A percentile compares a stretch with the other conserved stretches of the same genome.
Conservation (phyloP, 768 basidiomycete species). For the Postia placenta region DNA sequence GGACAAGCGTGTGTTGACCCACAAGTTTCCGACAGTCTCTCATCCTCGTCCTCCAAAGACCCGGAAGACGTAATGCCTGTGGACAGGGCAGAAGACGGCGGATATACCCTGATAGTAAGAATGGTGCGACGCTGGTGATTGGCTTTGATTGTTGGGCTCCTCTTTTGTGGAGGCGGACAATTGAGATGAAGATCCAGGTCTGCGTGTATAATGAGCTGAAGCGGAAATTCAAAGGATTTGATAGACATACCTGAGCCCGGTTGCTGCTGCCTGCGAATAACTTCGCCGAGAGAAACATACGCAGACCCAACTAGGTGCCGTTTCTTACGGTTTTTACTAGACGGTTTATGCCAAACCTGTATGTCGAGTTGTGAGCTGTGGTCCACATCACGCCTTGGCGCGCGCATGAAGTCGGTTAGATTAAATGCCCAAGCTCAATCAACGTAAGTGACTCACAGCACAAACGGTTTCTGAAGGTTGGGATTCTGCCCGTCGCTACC, state of each 20-base stretch:
- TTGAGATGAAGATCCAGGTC: conserved; percentile 16
- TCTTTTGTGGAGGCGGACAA: conserved; percentile 20
- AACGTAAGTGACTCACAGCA: conserved; percentile 41
- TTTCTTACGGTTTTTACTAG: conserved; percentile 57
- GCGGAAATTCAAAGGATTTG: neutral
- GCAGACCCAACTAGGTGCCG: conserved; percentile 48
- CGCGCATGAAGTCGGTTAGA: too few species aligned
- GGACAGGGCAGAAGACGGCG: conserved; percentile 1
- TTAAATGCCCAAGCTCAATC: neutral
- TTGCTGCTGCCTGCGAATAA: conserved; percentile 41
- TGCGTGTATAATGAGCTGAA: neutral
- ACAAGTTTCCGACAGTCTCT: conserved; percentile 3
- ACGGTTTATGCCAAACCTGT: conserved; percentile 50
- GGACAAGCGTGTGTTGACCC: too few species aligned
- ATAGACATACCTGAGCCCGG: conserved; percentile 38
- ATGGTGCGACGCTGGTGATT: conserved; percentile 13
- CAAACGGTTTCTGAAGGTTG: conserved; percentile 49
- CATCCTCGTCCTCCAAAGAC: neutral
- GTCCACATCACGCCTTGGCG: conserved; percentile 32
- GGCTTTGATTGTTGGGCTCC: conserved; percentile 13
- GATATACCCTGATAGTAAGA: conserved; percentile 13
- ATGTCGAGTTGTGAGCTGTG: conserved; percentile 41
- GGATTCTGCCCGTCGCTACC: conserved; percentile 69
- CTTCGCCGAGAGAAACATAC: conserved; percentile 45
- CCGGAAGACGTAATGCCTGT: neutral